Evolutionary conservation across 495 filamentous ascomycete species (phyloP).

Genomic region (Pyronema domesticum): DNA sequence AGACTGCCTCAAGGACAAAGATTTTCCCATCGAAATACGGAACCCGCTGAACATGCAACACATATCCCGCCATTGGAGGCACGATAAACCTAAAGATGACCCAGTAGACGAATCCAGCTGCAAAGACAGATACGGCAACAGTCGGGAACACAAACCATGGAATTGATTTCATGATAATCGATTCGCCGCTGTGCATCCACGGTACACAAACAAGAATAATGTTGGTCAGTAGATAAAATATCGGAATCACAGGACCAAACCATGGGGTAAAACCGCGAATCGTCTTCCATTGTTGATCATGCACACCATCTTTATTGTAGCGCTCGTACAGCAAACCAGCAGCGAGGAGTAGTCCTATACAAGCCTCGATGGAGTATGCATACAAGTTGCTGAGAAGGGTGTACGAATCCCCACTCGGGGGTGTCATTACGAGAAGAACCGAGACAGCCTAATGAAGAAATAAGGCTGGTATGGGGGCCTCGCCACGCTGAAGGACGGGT

Average conservation of each 20-base stretch:
- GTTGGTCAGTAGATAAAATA: constrained; percentile 10
- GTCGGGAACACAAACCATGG: constrained; percentile 8
- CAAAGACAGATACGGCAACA: constrained; percentile 4
- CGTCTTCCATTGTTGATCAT: constrained; percentile 4
- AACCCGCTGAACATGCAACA: background rate
- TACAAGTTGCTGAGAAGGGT: constrained; percentile 7
- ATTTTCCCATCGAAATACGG: background rate
- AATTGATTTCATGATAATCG: background rate
- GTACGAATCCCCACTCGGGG: constrained; percentile 6
- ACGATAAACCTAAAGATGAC: constrained; percentile 5
- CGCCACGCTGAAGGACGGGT: constrained; percentile 19
- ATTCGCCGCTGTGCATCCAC: constrained; percentile 1
- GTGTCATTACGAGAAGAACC: constrained; percentile 26
- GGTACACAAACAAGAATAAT: constrained; percentile 9
- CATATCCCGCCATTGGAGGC: background rate
- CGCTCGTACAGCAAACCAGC: constrained; percentile 12
- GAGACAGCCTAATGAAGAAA: constrained; percentile 30
- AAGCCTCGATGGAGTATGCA: constrained; percentile 13
- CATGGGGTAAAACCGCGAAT: constrained; percentile 8
- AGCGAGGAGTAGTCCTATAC: constrained; percentile 14
- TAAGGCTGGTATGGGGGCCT: constrained; percentile 29
- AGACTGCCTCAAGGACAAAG: background rate
- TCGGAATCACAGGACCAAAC: constrained; percentile 10
- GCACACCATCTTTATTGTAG: constrained; percentile 1
- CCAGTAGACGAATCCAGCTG: constrained; percentile 14